Percentiles rank a stretch among this genome's conserved stretches.
Conservation (phyloP, 1,139 yeast genomes). For the Lodderomyces metapsilosis region DNA sequence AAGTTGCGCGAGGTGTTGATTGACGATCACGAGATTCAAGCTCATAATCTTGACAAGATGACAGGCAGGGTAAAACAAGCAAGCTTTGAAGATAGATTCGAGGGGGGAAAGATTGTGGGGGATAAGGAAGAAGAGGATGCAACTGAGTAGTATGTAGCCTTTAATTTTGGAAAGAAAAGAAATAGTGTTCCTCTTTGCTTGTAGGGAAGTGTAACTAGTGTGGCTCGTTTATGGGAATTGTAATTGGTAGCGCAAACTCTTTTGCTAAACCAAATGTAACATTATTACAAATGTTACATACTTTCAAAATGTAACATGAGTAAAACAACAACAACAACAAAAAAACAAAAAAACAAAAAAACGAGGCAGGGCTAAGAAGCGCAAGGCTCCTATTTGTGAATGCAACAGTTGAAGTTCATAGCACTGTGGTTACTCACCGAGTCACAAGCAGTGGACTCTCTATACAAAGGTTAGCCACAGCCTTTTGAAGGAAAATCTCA, state of each 20-base stretch:
- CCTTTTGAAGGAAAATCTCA: too few relatives aligned
- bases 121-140: neutral
- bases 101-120: conserved; percentile 1
- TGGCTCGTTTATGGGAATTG: too few relatives aligned
- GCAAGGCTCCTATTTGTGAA: too few relatives aligned
- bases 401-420: too few relatives aligned
- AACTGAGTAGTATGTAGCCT: neutral
- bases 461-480: too few relatives aligned
- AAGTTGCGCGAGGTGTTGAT: conserved; percentile 52
- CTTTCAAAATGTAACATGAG: neutral
- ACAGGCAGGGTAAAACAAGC: conserved; percentile 7
- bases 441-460: too few relatives aligned
- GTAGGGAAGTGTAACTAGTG: neutral
- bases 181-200: too few relatives aligned
- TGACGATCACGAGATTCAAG: conserved; percentile 27
- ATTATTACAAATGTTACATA: neutral
- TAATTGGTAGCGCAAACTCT: neutral
- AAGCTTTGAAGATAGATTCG: neutral
- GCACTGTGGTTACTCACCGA: too few relatives aligned
- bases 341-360: too few relatives aligned
- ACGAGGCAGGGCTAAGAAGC: too few relatives aligned
- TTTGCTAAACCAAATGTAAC: neutral
- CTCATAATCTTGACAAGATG: conserved; percentile 25
- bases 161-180: neutral
- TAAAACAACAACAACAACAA: neutral